phyloP scores from a whole-genome alignment of 2,329 filamentous ascomycete genomes.

The Thielaviopsis populi region DNA sequence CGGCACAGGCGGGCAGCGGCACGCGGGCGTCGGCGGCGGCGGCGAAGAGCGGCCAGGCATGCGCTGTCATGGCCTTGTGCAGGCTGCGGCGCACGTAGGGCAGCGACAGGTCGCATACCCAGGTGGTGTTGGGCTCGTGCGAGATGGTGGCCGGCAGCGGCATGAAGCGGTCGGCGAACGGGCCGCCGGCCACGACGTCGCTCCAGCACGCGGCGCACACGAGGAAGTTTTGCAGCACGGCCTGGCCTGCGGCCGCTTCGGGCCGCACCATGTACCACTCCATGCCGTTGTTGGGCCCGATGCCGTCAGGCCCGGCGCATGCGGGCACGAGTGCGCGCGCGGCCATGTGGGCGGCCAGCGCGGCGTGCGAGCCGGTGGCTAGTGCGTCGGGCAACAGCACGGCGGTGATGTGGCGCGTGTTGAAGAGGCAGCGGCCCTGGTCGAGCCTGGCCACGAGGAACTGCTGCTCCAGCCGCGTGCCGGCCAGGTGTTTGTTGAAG shows the following conservation, averaged over 20 bases:
- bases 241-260: not conserved
- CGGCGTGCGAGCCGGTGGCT: slow-evolving; percentile 8
- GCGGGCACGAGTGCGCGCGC: slow-evolving; percentile 20
- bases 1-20: slow-evolving; percentile 2
- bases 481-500: slow-evolving; percentile 26
- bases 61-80: slow-evolving; percentile 17
- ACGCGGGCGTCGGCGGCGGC: slow-evolving; percentile 10
- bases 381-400: not conserved
- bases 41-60: slow-evolving; percentile 24
- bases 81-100: slow-evolving; percentile 20
- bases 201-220: slow-evolving; percentile 28
- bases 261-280: slow-evolving; percentile 24
- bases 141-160: slow-evolving; percentile 20
- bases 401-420: not conserved
- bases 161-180: slow-evolving; percentile 24
- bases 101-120: slow-evolving; percentile 24
- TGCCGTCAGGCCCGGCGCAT: slow-evolving; percentile 22
- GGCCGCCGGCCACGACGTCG: slow-evolving; percentile 22
- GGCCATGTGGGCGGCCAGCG: slow-evolving; percentile 22
- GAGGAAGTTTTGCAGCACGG: slow-evolving; percentile 24
- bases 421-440: slow-evolving; percentile 9
- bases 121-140: slow-evolving; percentile 16
- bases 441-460: slow-evolving; percentile 20
- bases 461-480: slow-evolving; percentile 21
- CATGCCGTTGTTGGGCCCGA: slow-evolving; percentile 19